These are phyloP conservation scores for Massariosphaeria phaeospora DNA, from an alignment of 495 filamentous ascomycete genomes.

Conservation along the genomic window DNA sequence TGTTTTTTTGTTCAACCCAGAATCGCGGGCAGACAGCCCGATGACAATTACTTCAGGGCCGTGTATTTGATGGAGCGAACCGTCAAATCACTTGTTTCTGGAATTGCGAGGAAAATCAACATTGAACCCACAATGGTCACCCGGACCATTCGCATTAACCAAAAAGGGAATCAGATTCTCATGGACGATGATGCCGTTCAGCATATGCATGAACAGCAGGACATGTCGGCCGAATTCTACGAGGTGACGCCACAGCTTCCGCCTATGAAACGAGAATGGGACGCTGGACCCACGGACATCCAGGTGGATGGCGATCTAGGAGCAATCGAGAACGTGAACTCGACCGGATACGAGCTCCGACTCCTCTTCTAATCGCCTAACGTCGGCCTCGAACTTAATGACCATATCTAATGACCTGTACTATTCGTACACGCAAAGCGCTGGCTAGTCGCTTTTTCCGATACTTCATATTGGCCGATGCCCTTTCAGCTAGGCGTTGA, in stretches of 20 bases:
- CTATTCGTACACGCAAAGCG: conserved; percentile 28
- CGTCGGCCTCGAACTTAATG: conserved; percentile 11
- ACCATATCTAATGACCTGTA: conserved; percentile 22
- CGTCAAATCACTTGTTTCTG: conserved; percentile 60
- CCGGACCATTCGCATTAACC: conserved; percentile 64
- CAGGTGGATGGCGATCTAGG: conserved; percentile 41
- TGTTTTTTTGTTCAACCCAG: conserved; percentile 78
- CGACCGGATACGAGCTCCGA: conserved; percentile 41
- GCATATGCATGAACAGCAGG: conserved; percentile 85
- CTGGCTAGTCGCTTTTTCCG: conserved; percentile 23
- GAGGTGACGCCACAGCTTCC: conserved; percentile 38
- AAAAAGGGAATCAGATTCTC: conserved; percentile 71
- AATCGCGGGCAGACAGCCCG: conserved; percentile 48
- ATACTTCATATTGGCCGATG: not conserved
- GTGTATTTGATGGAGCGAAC: conserved; percentile 79
- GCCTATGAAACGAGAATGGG: conserved; percentile 41
- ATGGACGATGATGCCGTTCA: conserved; percentile 86
- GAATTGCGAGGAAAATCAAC: conserved; percentile 69
- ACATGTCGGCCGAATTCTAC: conserved; percentile 67
- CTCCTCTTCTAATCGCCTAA: conserved; percentile 38
- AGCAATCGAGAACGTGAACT: conserved; percentile 35
- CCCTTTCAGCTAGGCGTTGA: conserved; percentile 8
- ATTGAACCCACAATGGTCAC: conserved; percentile 66
- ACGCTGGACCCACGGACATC: conserved; percentile 40
- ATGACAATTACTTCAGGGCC: conserved; percentile 70